Base-by-base conservation (phyloP, 1,284 basidiomycete genomes). In the Sphaerobolus stellatus region DNA sequence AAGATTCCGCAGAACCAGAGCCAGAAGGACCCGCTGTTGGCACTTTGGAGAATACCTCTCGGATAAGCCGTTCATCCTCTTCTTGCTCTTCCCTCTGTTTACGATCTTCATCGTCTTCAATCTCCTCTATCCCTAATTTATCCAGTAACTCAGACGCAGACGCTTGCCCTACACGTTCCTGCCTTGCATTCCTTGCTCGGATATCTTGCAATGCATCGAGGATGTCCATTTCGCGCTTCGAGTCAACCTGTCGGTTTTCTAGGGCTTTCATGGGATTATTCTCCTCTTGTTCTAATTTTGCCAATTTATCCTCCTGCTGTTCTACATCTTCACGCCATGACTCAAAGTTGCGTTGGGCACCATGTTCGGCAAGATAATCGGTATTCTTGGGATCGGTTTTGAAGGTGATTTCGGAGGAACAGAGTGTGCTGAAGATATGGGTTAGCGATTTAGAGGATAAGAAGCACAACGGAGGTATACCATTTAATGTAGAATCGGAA, bases 381-480 rank as follows among this genome's bases (percentile, higher is more conserved):
- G 94, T 96, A 66, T 97, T 98, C 80, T 96, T 96, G 8, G 96
- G 97, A 69, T 99, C 97, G 0, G 96, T 99, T 72, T 98, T 98
- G 85, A 99, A 99, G 0, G 97, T 99, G 62, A 99, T 98, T 70
- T 99, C 97, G 7, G 95, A 91, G 2, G 94, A 97, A 69, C 94
- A 98, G 44, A 93, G 75, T 5, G 93, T 94, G 66, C 94, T 90
- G 63, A 27, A 43, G 56, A 62, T 29, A 60, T 62, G 57, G 50
- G 53, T 57, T 59, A 48, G 58, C 48, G 51, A 28, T 3, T 9
- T 31, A 2, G 30, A 25, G 24, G 36, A 33, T 5, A 22, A 27
- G 16, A 8, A 46, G 11, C 8, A 40, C 13, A 29, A 33, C 36
- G 20, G 34, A 16, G 20, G 68, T 80, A 53, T 49, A 83, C 86